These are phyloP conservation scores for Wickerhamiella dianesei DNA, from an alignment of 805 yeast genomes.

Conservation along the genomic window DNA sequence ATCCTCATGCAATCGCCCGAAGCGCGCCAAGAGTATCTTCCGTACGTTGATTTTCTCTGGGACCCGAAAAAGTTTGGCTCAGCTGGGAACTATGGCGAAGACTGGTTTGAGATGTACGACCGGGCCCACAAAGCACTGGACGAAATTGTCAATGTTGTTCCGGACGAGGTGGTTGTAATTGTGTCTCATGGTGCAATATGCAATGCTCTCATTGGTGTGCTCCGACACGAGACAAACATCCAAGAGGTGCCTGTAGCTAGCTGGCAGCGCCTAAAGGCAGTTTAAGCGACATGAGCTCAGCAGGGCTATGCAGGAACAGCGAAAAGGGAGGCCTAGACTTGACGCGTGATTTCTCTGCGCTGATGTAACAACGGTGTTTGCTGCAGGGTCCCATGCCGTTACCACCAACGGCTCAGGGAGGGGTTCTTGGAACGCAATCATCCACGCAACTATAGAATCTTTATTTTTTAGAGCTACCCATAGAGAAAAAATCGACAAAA, in stretches of 20 bases:
- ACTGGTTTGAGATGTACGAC: slow-evolving; percentile 26
- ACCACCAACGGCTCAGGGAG: too few relatives aligned
- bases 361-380: background rate
- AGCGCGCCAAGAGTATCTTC: slow-evolving; percentile 1
- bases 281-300: background rate
- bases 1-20: slow-evolving; percentile 7
- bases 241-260: slow-evolving; percentile 21
- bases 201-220: slow-evolving; percentile 26
- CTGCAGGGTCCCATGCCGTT: background rate
- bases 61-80: slow-evolving; percentile 3
- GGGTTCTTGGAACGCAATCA: too few relatives aligned
- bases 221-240: slow-evolving; percentile 23
- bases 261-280: slow-evolving; percentile 1
- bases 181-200: slow-evolving; percentile 31
- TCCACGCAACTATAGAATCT: too few relatives aligned
- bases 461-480: too few relatives aligned
- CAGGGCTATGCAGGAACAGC: background rate
- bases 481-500: too few relatives aligned
- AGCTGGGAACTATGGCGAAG: slow-evolving; percentile 27
- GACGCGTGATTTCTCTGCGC: background rate
- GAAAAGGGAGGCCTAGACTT: background rate
- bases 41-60: slow-evolving; percentile 14
- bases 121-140: slow-evolving; percentile 21
- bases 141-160: background rate
- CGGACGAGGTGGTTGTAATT: slow-evolving; percentile 13